phyloP scores from a whole-genome alignment of 139 green algal genomes.

The Choricystis sp. region DNA sequence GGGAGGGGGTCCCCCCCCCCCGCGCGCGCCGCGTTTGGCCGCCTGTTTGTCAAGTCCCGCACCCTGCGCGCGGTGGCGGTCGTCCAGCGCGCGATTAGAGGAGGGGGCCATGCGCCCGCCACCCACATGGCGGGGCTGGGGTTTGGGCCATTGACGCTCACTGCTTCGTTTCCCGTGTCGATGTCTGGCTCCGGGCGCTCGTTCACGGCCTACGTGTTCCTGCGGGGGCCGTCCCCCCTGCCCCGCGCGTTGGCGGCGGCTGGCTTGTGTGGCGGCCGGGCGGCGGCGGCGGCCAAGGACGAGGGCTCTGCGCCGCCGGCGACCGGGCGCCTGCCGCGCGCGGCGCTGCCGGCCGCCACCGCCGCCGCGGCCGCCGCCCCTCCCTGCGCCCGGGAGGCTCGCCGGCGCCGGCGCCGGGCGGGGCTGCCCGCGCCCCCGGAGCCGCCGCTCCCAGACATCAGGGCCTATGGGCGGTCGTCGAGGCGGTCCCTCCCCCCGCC shows the following conservation, averaged over 20 bases:
- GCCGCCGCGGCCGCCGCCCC: no score
- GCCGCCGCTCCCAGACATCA: background rate
- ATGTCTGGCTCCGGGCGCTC: constrained; percentile 74
- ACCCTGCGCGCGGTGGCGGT: constrained; percentile 53
- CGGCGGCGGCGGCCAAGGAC: background rate
- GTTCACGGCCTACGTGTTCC: constrained; percentile 74
- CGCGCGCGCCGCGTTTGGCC: constrained; percentile 57
- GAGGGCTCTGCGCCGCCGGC: background rate
- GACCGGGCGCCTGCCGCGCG: background rate
- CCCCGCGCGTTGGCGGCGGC: background rate
- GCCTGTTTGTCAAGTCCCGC: constrained; percentile 40
- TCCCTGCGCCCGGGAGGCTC: background rate
- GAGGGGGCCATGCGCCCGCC: constrained; percentile 25
- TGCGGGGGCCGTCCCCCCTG: constrained; percentile 4
- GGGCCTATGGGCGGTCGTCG: no score
- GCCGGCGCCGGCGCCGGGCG: no score
- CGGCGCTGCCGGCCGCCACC: no score
- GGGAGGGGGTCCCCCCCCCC: constrained; percentile 69
- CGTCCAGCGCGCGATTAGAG: constrained; percentile 57
- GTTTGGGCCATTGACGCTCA: constrained; percentile 59
- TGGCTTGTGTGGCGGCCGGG: background rate
- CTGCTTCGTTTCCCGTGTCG: constrained; percentile 51
- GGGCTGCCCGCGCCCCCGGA: background rate
- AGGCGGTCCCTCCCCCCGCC: no score
- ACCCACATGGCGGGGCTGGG: constrained; percentile 46